These are phyloP conservation scores for Arctostaphylos glauca DNA, from an alignment of 148 eudicot species.

Conservation along the genomic window DNA sequence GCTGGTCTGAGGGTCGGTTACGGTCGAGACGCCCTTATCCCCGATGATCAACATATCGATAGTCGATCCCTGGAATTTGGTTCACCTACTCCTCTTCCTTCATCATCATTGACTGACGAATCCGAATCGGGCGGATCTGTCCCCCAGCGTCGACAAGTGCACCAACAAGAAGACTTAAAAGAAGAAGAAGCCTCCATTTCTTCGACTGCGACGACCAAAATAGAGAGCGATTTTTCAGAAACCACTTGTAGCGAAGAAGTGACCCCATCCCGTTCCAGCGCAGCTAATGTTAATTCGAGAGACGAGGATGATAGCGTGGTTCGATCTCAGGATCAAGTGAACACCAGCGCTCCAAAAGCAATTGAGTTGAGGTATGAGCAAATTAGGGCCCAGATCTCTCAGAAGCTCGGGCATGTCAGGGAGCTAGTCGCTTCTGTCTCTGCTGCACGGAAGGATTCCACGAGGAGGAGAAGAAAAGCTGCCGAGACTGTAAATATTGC, in stretches of 20 bases:
- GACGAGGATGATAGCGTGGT: background rate
- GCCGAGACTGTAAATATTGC: conserved; percentile 46
- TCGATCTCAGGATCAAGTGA: conserved; percentile 1
- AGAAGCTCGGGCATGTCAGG: conserved; percentile 43
- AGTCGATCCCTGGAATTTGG: background rate
- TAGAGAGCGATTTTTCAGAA: background rate
- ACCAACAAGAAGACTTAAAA: conserved; percentile 7
- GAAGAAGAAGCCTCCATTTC: background rate
- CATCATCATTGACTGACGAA: conserved; percentile 6
- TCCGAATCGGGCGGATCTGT: conserved; percentile 19
- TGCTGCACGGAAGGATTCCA: conserved; percentile 48
- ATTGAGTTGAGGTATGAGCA: conserved; percentile 42
- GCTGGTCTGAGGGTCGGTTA: conserved; percentile 69
- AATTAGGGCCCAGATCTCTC: conserved; percentile 46
- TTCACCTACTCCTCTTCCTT: background rate
- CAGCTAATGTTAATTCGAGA: background rate
- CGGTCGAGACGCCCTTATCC: conserved; percentile 46
- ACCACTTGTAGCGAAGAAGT: background rate
- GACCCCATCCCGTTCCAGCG: background rate
- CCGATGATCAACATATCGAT: conserved; percentile 25
- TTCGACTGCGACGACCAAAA: background rate
- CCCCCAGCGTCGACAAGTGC: background rate
- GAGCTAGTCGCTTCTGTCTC: conserved; percentile 46
- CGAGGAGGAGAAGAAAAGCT: conserved; percentile 62
- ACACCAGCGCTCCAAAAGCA: conserved; percentile 25